These are phyloP conservation scores for Wickerhamiella dianesei DNA, from an alignment of 805 yeast genomes.

Conservation along the genomic window DNA sequence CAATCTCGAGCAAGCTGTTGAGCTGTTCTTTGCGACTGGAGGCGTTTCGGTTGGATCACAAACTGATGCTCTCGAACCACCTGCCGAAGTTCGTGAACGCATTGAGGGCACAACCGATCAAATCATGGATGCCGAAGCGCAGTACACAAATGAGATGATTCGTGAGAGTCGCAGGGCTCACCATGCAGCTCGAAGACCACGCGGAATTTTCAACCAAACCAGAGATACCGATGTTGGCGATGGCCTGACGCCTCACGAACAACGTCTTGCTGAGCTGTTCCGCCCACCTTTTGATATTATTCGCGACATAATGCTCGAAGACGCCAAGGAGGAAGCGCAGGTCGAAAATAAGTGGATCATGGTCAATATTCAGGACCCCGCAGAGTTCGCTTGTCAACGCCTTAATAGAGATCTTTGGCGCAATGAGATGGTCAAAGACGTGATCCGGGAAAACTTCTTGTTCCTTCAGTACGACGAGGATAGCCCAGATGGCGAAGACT, in stretches of 20 bases:
- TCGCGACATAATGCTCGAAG: slow-evolving; percentile 49
- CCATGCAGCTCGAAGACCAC: slow-evolving; percentile 14
- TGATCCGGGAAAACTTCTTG: slow-evolving; percentile 54
- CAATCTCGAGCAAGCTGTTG: slow-evolving; percentile 71
- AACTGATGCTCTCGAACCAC: slow-evolving; percentile 12
- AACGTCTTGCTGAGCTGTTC: slow-evolving; percentile 67
- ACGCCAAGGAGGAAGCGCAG: slow-evolving; percentile 58
- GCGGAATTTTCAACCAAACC: slow-evolving; percentile 42
- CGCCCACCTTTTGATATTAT: slow-evolving; percentile 92
- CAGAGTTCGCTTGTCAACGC: slow-evolving; percentile 79
- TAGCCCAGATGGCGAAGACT: slow-evolving; percentile 59
- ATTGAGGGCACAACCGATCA: slow-evolving; percentile 70
- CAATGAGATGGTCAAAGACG: slow-evolving; percentile 43
- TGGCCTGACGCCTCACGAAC: slow-evolving; percentile 23
- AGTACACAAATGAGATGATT: slow-evolving; percentile 13
- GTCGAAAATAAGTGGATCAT: slow-evolving; percentile 63
- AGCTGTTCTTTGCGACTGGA: slow-evolving; percentile 56
- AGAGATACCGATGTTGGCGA: slow-evolving; percentile 14
- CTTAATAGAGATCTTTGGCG: slow-evolving; percentile 93
- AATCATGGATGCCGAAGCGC: slow-evolving; percentile 37
- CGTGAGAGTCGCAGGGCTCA: slow-evolving; percentile 16
- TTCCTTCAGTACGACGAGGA: slow-evolving; percentile 78
- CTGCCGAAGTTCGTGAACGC: slow-evolving; percentile 55
- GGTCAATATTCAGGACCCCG: slow-evolving; percentile 73
- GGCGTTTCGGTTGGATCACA: slow-evolving; percentile 25